Percentiles rank a stretch among this genome's conserved stretches.
phyloP scores from a whole-genome alignment of 805 yeast species.

The Ogataea glucozyma region DNA sequence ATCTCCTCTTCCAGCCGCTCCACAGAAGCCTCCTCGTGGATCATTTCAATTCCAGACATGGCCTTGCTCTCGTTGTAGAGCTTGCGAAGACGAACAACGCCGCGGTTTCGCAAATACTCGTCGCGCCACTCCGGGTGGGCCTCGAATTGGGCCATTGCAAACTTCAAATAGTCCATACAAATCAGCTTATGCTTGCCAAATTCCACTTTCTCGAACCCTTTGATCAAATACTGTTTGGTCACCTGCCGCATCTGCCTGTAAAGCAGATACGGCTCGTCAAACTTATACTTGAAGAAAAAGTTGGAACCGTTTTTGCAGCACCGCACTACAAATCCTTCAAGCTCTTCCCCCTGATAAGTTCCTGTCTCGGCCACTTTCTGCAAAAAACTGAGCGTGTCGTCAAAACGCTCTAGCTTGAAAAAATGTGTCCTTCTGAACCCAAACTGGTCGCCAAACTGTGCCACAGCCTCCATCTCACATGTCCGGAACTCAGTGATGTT shows the following conservation, averaged over 20 bases:
- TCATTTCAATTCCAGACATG: constrained; percentile 56
- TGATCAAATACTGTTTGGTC: constrained; percentile 57
- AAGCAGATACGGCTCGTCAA: constrained; percentile 91
- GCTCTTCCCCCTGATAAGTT: constrained; percentile 64
- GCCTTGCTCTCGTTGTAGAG: constrained; percentile 56
- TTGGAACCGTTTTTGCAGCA: constrained; percentile 46
- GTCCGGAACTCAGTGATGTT: constrained; percentile 69
- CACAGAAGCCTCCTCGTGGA: constrained; percentile 45
- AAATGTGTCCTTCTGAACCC: constrained; percentile 69
- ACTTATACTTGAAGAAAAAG: constrained; percentile 88
- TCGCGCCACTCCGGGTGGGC: constrained; percentile 47
- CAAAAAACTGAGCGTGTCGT: constrained; percentile 50
- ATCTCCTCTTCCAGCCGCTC: constrained; percentile 32
- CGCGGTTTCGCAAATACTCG: constrained; percentile 56
- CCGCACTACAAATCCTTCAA: constrained; percentile 93
- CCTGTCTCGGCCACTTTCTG: constrained; percentile 65
- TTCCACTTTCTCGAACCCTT: constrained; percentile 39
- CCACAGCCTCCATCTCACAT: constrained; percentile 58
- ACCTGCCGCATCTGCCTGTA: constrained; percentile 90
- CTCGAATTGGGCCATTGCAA: constrained; percentile 57
- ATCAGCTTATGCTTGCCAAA: constrained; percentile 55
- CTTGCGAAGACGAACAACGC: constrained; percentile 74
- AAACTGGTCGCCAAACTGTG: constrained; percentile 58
- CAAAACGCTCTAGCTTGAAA: constrained; percentile 40
- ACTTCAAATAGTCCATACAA: constrained; percentile 68